A percentile compares a stretch with the other conserved stretches of the same genome.
Evolutionary conservation across 116 monocot species (phyloP).

Genomic region (Zostera marina): DNA sequence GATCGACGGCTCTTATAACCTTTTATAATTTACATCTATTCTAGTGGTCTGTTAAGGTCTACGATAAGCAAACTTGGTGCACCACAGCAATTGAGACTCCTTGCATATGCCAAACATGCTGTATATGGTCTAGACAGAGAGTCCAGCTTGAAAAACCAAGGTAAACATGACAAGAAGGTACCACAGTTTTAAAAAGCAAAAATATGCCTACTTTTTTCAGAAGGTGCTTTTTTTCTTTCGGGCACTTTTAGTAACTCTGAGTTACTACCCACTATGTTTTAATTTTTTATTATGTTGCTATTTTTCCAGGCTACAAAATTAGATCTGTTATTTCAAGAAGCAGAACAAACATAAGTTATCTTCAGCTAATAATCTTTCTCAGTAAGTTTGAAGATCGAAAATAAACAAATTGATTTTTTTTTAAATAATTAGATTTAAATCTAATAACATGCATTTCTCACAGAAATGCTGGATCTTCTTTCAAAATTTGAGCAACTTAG

Average conservation of each 20-base stretch:
- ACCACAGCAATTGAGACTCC: slow-evolving; percentile 40
- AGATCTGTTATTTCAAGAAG: slow-evolving; percentile 12
- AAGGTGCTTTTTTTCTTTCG: too few relatives aligned
- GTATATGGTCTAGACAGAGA: slow-evolving; percentile 38
- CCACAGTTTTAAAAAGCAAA: too few relatives aligned
- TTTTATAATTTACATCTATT: slow-evolving; percentile 4
- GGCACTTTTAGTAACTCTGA: too few relatives aligned
- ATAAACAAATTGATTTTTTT: background rate
- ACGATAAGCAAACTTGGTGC: slow-evolving; percentile 59
- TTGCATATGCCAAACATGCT: slow-evolving; percentile 70
- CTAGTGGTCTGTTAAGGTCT: slow-evolving; percentile 71
- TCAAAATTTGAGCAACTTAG: slow-evolving; percentile 5
- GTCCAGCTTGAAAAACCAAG: slow-evolving; percentile 12
- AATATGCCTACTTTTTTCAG: background rate
- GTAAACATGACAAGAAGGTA: slow-evolving; percentile 7
- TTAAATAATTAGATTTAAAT: background rate
- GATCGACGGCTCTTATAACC: too few relatives aligned
- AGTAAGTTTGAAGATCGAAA: slow-evolving; percentile 22
- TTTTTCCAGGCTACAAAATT: slow-evolving; percentile 18
- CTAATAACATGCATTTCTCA: background rate
- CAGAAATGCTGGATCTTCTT: slow-evolving; percentile 13
- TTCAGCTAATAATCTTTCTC: slow-evolving; percentile 41
- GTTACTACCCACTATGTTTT: background rate
- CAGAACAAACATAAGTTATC: slow-evolving; percentile 29
- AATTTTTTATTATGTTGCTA: background rate